phyloP scores from a whole-genome alignment of 257 asterid species.

The Capsicum baccatum region DNA sequence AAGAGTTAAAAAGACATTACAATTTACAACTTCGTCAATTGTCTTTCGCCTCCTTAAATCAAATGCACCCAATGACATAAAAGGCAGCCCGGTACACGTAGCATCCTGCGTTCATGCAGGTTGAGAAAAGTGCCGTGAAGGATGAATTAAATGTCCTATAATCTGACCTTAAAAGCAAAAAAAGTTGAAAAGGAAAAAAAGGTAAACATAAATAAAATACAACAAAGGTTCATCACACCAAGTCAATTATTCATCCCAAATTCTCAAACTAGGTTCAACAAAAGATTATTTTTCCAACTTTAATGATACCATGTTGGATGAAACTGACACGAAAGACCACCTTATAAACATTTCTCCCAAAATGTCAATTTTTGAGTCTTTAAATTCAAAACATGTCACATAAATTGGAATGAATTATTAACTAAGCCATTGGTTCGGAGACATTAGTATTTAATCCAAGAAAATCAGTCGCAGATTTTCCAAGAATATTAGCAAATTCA shows the following conservation, averaged over 20 bases:
- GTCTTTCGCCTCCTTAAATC: neutral
- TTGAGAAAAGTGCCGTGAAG: neutral
- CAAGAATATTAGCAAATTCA: slow-evolving; percentile 59
- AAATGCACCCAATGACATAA: neutral
- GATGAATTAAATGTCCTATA: neutral
- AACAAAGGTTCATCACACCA: neutral
- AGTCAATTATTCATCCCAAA: neutral
- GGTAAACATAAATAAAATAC: neutral
- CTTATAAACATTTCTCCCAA: neutral
- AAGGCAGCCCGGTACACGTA: neutral
- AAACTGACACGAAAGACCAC: neutral
- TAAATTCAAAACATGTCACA: neutral
- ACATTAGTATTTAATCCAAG: slow-evolving; percentile 46
- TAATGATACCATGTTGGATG: neutral
- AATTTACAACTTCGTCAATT: slow-evolving; percentile 9
- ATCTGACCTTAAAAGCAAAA: slow-evolving; percentile 12
- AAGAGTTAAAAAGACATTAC: neutral
- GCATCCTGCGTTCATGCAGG: neutral
- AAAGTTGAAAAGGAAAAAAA: neutral
- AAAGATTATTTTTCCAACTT: neutral
- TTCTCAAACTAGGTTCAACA: neutral
- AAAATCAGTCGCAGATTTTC: slow-evolving; percentile 52
- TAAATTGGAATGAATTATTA: neutral
- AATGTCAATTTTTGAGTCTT: too few species aligned
- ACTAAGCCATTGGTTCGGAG: slow-evolving; percentile 21